Percentiles rank a stretch among this genome's conserved stretches.
Evolutionary conservation across 495 filamentous ascomycete species (phyloP).

Genomic region (Talaromyces thailandensis): DNA sequence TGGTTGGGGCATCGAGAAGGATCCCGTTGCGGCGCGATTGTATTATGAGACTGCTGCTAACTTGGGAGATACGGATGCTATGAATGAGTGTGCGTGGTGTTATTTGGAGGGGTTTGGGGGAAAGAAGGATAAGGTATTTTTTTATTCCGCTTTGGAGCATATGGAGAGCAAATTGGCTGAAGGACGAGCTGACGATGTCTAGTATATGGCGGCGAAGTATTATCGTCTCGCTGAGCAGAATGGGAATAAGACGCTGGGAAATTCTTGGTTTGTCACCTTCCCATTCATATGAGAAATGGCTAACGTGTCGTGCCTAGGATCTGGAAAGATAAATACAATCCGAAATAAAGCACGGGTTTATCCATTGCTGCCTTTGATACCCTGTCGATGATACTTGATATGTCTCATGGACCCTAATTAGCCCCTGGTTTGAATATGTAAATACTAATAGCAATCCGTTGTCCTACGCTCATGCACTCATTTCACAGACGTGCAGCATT

Average conservation of each 20-base stretch:
- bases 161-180: too few species aligned
- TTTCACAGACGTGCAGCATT: neutral
- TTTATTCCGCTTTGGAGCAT: too few species aligned
- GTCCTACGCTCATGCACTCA: neutral
- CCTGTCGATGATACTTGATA: neutral
- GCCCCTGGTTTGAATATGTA: neutral
- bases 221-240: conserved; percentile 85
- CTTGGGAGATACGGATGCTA: conserved; percentile 90
- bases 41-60: conserved; percentile 98
- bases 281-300: neutral
- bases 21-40: conserved; percentile 79
- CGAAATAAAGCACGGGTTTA: conserved; percentile 44
- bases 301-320: conserved; percentile 50
- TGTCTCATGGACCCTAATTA: neutral
- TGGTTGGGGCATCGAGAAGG: conserved; percentile 88
- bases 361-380: neutral
- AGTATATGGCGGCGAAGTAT: conserved; percentile 86
- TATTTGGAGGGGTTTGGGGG: conserved; percentile 91
- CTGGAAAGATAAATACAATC: conserved; percentile 92
- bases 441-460: neutral
- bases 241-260: conserved; percentile 84
- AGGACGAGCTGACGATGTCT: conserved; percentile 11
- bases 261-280: conserved; percentile 74
- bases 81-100: conserved; percentile 96
- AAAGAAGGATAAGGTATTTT: conserved; percentile 84